Conservation (phyloP, 192 early-diverging fungal species). For the Coemansia sp. region DNA sequence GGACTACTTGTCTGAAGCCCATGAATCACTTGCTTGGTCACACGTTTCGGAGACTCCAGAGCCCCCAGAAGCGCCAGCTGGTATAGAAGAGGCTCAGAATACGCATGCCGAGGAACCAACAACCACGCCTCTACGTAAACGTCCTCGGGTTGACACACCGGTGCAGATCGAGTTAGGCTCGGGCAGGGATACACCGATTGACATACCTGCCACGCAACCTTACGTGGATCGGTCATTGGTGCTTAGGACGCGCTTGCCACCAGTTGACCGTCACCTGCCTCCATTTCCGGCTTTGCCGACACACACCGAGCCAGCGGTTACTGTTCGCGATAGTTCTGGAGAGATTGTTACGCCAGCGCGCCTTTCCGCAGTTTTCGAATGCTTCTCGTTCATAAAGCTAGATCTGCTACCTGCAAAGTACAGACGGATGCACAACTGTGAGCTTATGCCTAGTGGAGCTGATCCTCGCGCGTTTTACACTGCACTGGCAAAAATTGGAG, state of each 20-base stretch:
- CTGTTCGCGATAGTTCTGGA: slow-evolving; percentile 7
- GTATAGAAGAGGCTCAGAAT: too few species aligned
- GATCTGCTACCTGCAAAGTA: slow-evolving; percentile 14
- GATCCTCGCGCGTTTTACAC: background rate
- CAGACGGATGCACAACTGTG: slow-evolving; percentile 10
- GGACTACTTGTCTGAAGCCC: too few species aligned
- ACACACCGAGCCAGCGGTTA: background rate
- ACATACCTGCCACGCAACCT: slow-evolving; percentile 2
- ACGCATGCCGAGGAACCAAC: background rate
- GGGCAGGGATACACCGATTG: slow-evolving; percentile 3
- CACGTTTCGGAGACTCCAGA: too few species aligned
- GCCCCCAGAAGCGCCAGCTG: too few species aligned
- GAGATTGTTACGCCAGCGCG: slow-evolving; percentile 9
- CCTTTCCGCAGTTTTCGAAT: slow-evolving; percentile 15
- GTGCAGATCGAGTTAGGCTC: slow-evolving; percentile 17
- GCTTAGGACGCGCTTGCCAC: background rate
- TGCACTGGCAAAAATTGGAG: slow-evolving; percentile 9
- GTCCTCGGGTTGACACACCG: slow-evolving; percentile 12
- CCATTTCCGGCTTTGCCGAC: background rate
- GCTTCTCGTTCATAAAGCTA: slow-evolving; percentile 20
- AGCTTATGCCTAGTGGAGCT: slow-evolving; percentile 4
- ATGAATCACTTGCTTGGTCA: too few species aligned
- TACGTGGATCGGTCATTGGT: background rate
- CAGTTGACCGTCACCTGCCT: background rate
- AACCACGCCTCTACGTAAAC: slow-evolving; percentile 2